Evolutionary conservation across 352 stramenopile genomes (phyloP).

Genomic region (Halophytophthora polymorphica): DNA sequence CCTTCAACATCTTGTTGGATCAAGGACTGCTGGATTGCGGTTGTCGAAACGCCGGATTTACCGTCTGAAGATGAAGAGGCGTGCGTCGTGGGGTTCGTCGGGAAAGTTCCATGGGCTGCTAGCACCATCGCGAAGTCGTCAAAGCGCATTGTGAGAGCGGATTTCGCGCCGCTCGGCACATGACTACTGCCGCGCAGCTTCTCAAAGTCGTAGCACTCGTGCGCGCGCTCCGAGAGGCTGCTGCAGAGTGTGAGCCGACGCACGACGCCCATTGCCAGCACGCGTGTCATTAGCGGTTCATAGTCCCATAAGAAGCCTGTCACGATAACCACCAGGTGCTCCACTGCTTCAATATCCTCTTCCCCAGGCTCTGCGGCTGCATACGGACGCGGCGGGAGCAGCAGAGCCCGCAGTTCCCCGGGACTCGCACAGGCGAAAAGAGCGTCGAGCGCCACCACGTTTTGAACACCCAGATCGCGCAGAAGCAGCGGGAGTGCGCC

Average conservation of each 20-base stretch:
- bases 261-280: conserved; percentile 40
- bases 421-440: conserved; percentile 27
- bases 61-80: background rate
- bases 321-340: conserved; percentile 52
- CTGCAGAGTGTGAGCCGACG: conserved; percentile 53
- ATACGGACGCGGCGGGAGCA: conserved; percentile 10
- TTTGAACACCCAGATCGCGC: conserved; percentile 51
- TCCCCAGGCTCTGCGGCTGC: conserved; percentile 3
- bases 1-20: conserved; percentile 1
- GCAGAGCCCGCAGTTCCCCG: conserved; percentile 16
- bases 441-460: conserved; percentile 38
- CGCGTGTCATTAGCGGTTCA: conserved; percentile 24
- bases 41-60: conserved; percentile 4
- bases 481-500: conserved; percentile 65
- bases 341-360: conserved; percentile 15
- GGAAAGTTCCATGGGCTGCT: conserved; percentile 9
- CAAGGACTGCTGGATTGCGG: background rate
- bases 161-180: conserved; percentile 9
- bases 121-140: conserved; percentile 38
- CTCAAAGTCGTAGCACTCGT: conserved; percentile 66
- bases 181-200: conserved; percentile 3
- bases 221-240: conserved; percentile 60
- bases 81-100: conserved; percentile 6
- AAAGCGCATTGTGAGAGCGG: conserved; percentile 40
- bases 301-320: conserved; percentile 69